These are phyloP conservation scores for Melampsora americana DNA, from an alignment of 1,284 basidiomycete species.

Conservation along the genomic window DNA sequence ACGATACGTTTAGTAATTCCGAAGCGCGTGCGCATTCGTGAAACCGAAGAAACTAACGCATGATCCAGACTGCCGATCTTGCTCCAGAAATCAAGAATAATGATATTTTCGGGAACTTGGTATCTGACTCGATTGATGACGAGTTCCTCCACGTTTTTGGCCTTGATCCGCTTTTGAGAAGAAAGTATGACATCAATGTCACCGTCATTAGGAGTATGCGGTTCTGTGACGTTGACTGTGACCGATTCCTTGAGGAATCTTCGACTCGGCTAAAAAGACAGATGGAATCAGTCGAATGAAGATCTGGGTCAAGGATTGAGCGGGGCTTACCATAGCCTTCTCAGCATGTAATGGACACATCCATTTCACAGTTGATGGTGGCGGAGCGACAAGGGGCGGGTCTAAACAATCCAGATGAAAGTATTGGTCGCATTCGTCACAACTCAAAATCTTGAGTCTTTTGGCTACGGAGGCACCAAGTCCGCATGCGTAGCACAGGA, in stretches of 20 bases:
- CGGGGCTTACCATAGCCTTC: conserved; percentile 12
- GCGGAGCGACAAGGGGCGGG: conserved; percentile 36
- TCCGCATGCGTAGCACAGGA: conserved; percentile 37
- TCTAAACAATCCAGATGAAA: conserved; percentile 41
- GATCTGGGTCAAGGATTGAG: neutral
- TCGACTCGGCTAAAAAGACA: conserved; percentile 11
- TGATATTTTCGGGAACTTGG: conserved; percentile 41
- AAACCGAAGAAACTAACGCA: conserved; percentile 4
- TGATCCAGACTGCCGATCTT: conserved; percentile 19
- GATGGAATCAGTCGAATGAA: neutral
- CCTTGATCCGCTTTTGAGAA: conserved; percentile 26
- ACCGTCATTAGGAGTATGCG: conserved; percentile 34
- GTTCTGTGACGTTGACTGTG: conserved; percentile 9
- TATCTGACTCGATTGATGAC: conserved; percentile 38
- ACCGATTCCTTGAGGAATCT: conserved; percentile 24
- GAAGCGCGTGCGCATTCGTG: neutral
- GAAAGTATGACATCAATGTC: conserved; percentile 37
- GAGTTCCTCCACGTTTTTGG: conserved; percentile 24
- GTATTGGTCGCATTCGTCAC: conserved; percentile 27
- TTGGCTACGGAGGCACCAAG: conserved; percentile 22
- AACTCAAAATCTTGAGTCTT: conserved; percentile 27
- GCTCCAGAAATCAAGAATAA: conserved; percentile 40
- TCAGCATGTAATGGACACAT: conserved; percentile 34
- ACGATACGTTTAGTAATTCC: neutral
- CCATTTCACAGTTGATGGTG: conserved; percentile 29